Percentiles rank a stretch among this genome's conserved stretches.
Evolutionary conservation across 768 basidiomycete genomes (phyloP).

Genomic region (Leccinellum luteum): DNA sequence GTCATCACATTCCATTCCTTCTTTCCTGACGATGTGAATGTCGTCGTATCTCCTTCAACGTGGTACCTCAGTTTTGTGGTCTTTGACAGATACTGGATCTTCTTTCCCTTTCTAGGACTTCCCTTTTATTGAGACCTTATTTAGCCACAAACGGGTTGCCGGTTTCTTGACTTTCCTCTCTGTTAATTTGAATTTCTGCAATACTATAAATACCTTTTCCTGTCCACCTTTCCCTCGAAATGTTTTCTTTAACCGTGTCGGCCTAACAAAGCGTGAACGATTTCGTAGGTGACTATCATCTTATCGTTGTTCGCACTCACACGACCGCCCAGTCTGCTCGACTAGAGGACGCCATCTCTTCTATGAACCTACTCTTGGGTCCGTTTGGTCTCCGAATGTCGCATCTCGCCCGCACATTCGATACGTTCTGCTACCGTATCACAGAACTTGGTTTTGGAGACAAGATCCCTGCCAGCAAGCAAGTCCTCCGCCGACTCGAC

Average conservation of each 20-base stretch:
- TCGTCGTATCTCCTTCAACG: too few species aligned
- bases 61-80: too few species aligned
- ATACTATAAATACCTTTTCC: neutral
- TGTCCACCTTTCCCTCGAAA: neutral
- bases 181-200: too few species aligned
- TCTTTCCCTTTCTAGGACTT: too few species aligned
- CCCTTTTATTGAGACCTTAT: too few species aligned
- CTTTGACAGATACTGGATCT: too few species aligned
- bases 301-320: neutral
- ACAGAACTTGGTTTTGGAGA: neutral
- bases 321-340: neutral
- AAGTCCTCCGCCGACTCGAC: neutral
- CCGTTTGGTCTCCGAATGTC: neutral
- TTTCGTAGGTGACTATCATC: neutral
- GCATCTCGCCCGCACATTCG: neutral
- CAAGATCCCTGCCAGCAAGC: neutral
- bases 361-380: neutral
- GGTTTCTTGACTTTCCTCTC: too few species aligned
- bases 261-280: neutral
- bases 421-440: neutral
- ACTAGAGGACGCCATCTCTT: neutral
- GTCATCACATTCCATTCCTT: too few species aligned
- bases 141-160: too few species aligned
- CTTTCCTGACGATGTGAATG: too few species aligned
- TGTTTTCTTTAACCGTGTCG: neutral